Evolutionary conservation across 148 eudicot genomes (phyloP).

Genomic region (Fallopia convolvulus): DNA sequence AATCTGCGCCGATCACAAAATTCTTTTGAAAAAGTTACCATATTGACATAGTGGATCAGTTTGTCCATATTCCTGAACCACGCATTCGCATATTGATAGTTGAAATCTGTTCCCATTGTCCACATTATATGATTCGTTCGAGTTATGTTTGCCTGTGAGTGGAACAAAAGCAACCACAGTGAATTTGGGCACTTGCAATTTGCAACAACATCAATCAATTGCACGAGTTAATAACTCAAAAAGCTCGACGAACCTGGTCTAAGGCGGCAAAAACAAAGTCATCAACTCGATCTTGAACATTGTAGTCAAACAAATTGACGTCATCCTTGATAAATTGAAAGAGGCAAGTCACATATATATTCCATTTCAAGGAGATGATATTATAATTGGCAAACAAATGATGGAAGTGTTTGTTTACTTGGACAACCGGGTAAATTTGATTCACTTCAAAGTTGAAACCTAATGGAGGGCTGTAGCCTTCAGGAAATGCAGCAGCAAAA

Average conservation of each 20-base stretch:
- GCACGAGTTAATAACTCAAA: no score
- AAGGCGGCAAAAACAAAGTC: slow-evolving; percentile 87
- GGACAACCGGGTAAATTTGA: slow-evolving; percentile 62
- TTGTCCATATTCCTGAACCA: slow-evolving; percentile 97
- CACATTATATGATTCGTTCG: slow-evolving; percentile 89
- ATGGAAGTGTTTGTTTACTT: slow-evolving; percentile 28
- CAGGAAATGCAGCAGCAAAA: slow-evolving; percentile 80
- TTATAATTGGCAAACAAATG: not conserved
- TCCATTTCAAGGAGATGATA: not conserved
- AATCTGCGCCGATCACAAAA: no score
- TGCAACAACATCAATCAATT: no score
- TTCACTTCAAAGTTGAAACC: slow-evolving; percentile 78
- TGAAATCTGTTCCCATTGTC: slow-evolving; percentile 98
- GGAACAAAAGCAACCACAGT: slow-evolving; percentile 22
- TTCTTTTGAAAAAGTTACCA: slow-evolving; percentile 16
- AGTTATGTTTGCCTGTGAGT: slow-evolving; percentile 79
- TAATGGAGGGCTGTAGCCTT: slow-evolving; percentile 67
- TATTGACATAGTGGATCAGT: slow-evolving; percentile 91
- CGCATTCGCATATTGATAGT: slow-evolving; percentile 84
- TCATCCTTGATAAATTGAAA: slow-evolving; percentile 56
- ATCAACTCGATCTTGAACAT: slow-evolving; percentile 82
- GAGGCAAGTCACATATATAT: not conserved
- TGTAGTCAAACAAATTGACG: slow-evolving; percentile 78
- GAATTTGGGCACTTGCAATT: not conserved
- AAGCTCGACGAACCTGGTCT: slow-evolving; percentile 42